A percentile compares a stretch with the other conserved stretches of the same genome.
Conservation (phyloP, 768 basidiomycete genomes). For the Kwoniella pini region DNA sequence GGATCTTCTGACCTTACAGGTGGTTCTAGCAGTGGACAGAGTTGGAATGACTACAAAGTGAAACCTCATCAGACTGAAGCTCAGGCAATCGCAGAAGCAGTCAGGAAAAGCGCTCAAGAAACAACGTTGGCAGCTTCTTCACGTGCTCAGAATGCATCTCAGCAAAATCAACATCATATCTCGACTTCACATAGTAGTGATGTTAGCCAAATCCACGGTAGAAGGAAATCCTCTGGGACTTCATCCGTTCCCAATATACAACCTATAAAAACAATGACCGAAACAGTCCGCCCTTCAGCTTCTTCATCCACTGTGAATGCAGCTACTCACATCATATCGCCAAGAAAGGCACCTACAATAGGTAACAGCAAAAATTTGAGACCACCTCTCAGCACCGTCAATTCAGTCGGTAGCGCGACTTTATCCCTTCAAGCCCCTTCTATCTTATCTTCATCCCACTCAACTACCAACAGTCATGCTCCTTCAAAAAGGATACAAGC, state of each 20-base stretch:
- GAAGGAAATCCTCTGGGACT: constrained; percentile 10
- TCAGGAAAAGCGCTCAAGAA: constrained; percentile 15
- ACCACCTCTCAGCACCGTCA: constrained; percentile 21
- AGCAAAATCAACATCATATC: neutral
- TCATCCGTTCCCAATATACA: neutral
- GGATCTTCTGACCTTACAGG: constrained; percentile 7
- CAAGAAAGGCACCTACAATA: neutral
- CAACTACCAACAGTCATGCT: neutral
- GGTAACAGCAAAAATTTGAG: constrained; percentile 17
- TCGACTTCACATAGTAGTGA: neutral
- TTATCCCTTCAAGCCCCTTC: constrained; percentile 21
- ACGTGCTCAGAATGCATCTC: neutral
- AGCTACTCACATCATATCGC: neutral
- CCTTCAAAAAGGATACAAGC: constrained; percentile 22
- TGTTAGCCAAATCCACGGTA: neutral
- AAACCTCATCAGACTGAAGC: constrained; percentile 38
- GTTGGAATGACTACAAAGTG: neutral
- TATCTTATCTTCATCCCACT: constrained; percentile 14
- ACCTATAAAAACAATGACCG: neutral
- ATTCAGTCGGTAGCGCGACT: constrained; percentile 16
- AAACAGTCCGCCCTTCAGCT: too few species aligned
- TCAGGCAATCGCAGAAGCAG: constrained; percentile 42
- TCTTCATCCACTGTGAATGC: too few species aligned
- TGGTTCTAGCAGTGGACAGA: neutral
- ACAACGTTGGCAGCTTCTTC: constrained; percentile 11